Evolutionary conservation across 1,284 basidiomycete species (phyloP), one percentile per base, ranked within the genome.

Genomic region (Microbotryum violaceum): DNA sequence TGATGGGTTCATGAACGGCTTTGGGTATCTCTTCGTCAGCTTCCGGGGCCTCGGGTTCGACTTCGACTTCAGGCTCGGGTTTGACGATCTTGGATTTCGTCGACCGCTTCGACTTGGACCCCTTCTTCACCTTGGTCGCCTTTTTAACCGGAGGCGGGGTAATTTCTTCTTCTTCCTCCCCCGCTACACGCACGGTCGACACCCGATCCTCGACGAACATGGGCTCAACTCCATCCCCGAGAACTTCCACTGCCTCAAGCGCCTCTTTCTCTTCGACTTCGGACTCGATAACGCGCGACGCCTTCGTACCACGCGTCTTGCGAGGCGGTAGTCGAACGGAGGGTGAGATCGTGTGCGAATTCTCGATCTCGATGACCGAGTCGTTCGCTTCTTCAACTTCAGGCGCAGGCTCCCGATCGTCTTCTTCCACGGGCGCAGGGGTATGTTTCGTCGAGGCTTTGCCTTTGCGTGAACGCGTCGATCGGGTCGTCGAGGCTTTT

Each of bases 261-360:
- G 27, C 25, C 6, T 37, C 31, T 20, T 52, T 33, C n/a, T 42
- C 31, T 33, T 33, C 51, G 20, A n/a, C n/a, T 18, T 52, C 31
- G 8, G 29, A 29, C 29, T 33, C 51, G 31, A 52, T 8, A 20
- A 31, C 21, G 12, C 29, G 51, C 7, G 57, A 55, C 6, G 61
- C 57, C 33, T 58, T 58, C 18, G 57, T 57, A 10, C 59, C 60
- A 5, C 52, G 57, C 33, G 54, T 58, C 51, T 53, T 25, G 14
- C 57, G 57, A 10, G 54, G 10, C 25, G 49, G 21, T 20, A 23
- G 21, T 20, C 27, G 51, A 21, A 33, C 7, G n/a, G 50, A 31
- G 16, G 18, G n/a, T n/a, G 33, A 31, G 12, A 29, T 12, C 21
- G 29, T 6, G 31, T 8, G 27, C 2, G 27, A 21, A 51, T 6